Evolutionary conservation across 2,329 filamentous ascomycete genomes (phyloP), one percentile per base, ranked within the genome.

Genomic region (Fusarium incarnatum): DNA sequence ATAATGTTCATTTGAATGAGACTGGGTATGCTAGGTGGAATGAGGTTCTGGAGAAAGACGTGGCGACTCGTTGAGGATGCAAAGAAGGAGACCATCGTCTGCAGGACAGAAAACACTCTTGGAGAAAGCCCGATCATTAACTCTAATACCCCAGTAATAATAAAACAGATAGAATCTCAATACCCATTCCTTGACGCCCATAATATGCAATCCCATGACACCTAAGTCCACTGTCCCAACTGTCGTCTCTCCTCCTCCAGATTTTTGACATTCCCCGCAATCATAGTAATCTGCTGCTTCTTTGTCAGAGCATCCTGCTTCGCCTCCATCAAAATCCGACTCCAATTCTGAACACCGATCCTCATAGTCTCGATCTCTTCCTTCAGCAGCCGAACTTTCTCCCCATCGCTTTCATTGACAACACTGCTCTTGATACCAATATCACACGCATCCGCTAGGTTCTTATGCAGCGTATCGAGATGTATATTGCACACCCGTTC

Each of bases 1-100:
- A 65, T 10, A 44, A 60, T 20, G 47, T 66, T 20, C 62, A 65
- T 15, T n/a, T 65, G 34, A 65, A 65, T 5, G 4, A 20, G 6
- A 22, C 15, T 11, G 62, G 62, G 4, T 65, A 65, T 9, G 3
- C 15, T 7, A 34, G 40, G 23, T 66, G 63, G 61, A 54, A 54
- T 1, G n/a, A 28, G 2, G 8, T 66, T 1, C 28, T 66, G 9
- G 25, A 30, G 12, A 44, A 32, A 5, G 61, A 66, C 4, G 60
- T 60, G 54, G n/a, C 42, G 16, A 28, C 3, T 23, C 45, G 44
- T 4, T 34, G 4, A 56, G 3, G 10, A 15, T 6, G 8, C 3
- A 53, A 12, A 48, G 30, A 11, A 3, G 20, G 6, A 25, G 10
- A 11, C 16, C n/a, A 3, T 11, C 6, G 13, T 32, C 8, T 23